A percentile compares a stretch with the other conserved stretches of the same genome.
phyloP scores from a whole-genome alignment of 805 yeast genomes.

The Hanseniaspora pseudoguilliermondii region DNA sequence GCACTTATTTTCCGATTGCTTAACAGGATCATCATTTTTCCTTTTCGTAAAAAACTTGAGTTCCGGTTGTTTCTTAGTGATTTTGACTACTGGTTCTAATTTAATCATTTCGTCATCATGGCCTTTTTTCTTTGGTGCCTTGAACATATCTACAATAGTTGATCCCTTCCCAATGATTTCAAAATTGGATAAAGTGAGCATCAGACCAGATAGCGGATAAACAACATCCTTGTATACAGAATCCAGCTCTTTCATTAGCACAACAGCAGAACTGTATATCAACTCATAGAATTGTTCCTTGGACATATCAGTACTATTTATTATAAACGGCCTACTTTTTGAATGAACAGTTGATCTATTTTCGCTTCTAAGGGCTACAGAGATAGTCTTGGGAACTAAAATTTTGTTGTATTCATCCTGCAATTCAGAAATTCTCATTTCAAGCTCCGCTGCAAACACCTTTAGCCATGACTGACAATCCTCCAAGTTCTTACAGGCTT shows the following conservation, averaged over 20 bases:
- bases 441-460: constrained; percentile 70
- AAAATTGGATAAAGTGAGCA: constrained; percentile 43
- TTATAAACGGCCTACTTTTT: constrained; percentile 25
- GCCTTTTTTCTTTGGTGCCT: not conserved
- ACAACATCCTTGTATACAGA: constrained; percentile 20
- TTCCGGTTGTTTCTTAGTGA: not conserved
- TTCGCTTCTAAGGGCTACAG: constrained; percentile 29
- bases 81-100: not conserved
- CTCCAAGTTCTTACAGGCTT: constrained; percentile 36
- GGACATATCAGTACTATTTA: constrained; percentile 15
- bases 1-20: constrained; percentile 14
- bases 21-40: not conserved
- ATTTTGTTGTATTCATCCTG: constrained; percentile 42
- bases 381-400: constrained; percentile 37
- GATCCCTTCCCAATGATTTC: constrained; percentile 30
- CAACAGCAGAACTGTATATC: constrained; percentile 27
- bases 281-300: constrained; percentile 17
- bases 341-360: constrained; percentile 24
- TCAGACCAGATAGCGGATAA: constrained; percentile 41
- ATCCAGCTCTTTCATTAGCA: constrained; percentile 33
- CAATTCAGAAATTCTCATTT: constrained; percentile 55
- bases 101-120: not conserved
- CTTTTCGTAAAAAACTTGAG: not conserved
- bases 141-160: constrained; percentile 25
- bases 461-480: constrained; percentile 69